A percentile compares a stretch with the other conserved stretches of the same genome.
These are phyloP conservation scores for Yarrowia sp. DNA, from an alignment of 805 yeast species.

Conservation along the genomic window DNA sequence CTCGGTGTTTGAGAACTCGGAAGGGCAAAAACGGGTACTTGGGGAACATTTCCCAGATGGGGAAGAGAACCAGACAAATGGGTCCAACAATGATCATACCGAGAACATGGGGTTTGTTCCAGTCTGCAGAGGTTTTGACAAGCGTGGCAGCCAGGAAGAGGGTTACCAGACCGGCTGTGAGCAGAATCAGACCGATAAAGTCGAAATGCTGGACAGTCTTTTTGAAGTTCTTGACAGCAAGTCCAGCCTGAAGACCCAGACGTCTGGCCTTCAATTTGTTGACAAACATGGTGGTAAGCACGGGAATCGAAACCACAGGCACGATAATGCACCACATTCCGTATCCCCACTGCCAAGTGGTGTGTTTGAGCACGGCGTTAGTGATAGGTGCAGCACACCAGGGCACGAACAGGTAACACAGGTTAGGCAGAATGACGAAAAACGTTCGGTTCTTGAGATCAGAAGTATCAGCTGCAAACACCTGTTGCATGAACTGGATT, in stretches of 20 bases:
- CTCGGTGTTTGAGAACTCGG: conserved; percentile 60
- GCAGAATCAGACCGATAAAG: conserved; percentile 56
- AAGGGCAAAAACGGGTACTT: conserved; percentile 69
- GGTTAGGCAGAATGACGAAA: conserved; percentile 40
- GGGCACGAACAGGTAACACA: conserved; percentile 44
- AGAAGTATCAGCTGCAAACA: conserved; percentile 42
- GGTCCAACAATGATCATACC: conserved; percentile 71
- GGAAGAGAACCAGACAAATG: conserved; percentile 56
- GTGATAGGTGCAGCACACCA: conserved; percentile 42
- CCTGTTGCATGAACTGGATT: conserved; percentile 41
- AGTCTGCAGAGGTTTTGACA: conserved; percentile 55
- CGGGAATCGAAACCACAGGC: conserved; percentile 39
- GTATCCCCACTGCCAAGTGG: conserved; percentile 55
- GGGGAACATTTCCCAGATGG: conserved; percentile 56
- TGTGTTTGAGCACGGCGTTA: conserved; percentile 35
- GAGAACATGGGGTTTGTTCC: conserved; percentile 62
- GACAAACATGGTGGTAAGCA: conserved; percentile 16
- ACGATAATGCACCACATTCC: conserved; percentile 50
- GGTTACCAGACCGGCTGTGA: conserved; percentile 59
- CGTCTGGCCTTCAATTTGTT: conserved; percentile 20
- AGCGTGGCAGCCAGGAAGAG: conserved; percentile 70
- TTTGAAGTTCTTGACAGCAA: conserved; percentile 11
- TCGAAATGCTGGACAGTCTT: conserved; percentile 60
- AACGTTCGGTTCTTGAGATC: conserved; percentile 44
- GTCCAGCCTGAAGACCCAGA: conserved; percentile 14